Conservation (phyloP, 108 stramenopile species). For the Fragilaria radians region DNA sequence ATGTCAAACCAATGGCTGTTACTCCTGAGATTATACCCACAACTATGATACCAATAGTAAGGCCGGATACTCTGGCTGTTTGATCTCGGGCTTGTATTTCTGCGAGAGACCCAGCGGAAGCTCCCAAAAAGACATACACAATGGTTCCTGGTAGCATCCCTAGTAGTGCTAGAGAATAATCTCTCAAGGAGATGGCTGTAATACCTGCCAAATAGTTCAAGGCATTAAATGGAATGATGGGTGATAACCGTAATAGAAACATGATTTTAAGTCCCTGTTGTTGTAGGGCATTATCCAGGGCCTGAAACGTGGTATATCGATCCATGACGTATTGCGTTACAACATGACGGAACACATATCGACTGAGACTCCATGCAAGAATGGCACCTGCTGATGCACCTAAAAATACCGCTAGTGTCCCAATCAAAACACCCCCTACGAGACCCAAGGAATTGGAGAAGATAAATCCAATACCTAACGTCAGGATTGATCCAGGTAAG, state of each 20-base stretch:
- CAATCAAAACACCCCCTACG: slow-evolving; percentile 44
- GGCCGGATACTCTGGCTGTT: slow-evolving; percentile 14
- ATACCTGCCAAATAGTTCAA: slow-evolving; percentile 47
- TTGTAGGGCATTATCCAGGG: slow-evolving; percentile 46
- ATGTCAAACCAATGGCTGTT: slow-evolving; percentile 45
- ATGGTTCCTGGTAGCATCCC: slow-evolving; percentile 56
- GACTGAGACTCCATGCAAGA: slow-evolving; percentile 42
- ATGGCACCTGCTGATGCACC: slow-evolving; percentile 26
- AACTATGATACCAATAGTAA: slow-evolving; percentile 31
- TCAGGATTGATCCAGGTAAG: slow-evolving; percentile 64
- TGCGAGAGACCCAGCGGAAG: slow-evolving; percentile 47
- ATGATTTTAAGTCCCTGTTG: slow-evolving; percentile 61
- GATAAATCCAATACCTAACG: slow-evolving; percentile 67
- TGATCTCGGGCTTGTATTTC: slow-evolving; percentile 23
- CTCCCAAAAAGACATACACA: slow-evolving; percentile 69
- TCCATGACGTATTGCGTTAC: too few relatives aligned
- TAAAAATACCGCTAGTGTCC: slow-evolving; percentile 51
- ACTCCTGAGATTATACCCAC: slow-evolving; percentile 50
- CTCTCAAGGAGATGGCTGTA: slow-evolving; percentile 21
- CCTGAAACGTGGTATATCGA: slow-evolving; percentile 47
- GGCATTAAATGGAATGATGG: slow-evolving; percentile 52
- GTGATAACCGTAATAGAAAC: slow-evolving; percentile 36
- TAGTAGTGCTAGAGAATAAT: slow-evolving; percentile 26
- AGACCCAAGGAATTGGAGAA: slow-evolving; percentile 56
- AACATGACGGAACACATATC: slow-evolving; percentile 50